These are phyloP conservation scores for Carex scoparia DNA, from an alignment of 176 grass and related monocot genomes.

Conservation along the genomic window DNA sequence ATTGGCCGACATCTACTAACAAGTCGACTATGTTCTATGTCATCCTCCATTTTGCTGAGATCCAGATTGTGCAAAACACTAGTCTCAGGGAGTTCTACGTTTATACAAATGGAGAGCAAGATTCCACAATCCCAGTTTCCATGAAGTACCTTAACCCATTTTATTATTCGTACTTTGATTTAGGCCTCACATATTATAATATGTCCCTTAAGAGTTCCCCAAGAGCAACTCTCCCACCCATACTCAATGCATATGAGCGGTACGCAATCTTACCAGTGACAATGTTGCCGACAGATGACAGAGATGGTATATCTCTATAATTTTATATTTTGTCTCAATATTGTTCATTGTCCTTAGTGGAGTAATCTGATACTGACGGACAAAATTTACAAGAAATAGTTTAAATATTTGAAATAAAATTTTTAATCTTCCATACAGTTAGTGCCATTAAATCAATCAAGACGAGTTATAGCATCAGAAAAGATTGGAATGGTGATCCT, in stretches of 20 bases:
- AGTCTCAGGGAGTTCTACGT: background rate
- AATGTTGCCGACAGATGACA: background rate
- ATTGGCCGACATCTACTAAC: background rate
- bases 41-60: background rate
- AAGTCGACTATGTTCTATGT: background rate
- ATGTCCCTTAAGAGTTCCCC: background rate
- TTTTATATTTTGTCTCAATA: background rate
- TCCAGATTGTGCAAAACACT: background rate
- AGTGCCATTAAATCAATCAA: constrained; percentile 18
- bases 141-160: background rate
- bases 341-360: background rate
- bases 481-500: constrained; percentile 22
- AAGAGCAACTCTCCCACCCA: constrained; percentile 2
- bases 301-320: background rate
- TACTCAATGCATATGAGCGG: constrained; percentile 1
- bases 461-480: background rate
- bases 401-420: no score
- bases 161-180: background rate
- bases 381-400: no score
- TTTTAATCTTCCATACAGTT: constrained; percentile 18
- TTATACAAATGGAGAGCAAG: background rate
- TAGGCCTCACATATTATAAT: background rate
- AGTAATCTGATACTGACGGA: background rate
- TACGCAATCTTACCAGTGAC: background rate
- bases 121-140: background rate